Conservation (phyloP, 2,329 filamentous ascomycete species). For the Fusarium virguliforme region DNA sequence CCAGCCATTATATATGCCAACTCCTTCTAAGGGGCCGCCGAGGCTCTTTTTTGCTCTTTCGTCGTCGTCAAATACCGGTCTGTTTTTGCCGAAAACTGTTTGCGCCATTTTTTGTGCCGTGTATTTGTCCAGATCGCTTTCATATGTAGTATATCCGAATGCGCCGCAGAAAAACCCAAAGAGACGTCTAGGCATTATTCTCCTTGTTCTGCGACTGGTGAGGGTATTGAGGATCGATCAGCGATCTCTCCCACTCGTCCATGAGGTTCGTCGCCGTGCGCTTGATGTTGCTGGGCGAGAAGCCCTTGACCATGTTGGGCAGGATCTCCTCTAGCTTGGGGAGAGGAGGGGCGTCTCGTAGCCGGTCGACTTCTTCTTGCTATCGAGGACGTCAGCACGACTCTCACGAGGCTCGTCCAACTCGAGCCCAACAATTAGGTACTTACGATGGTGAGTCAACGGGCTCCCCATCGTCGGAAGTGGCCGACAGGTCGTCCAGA, state of each 20-base stretch:
- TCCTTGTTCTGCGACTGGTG: constrained; percentile 54
- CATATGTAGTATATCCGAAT: constrained; percentile 43
- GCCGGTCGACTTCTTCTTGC: constrained; percentile 55
- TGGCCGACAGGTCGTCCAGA: constrained; percentile 62
- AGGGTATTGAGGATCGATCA: constrained; percentile 52
- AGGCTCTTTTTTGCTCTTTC: constrained; percentile 35
- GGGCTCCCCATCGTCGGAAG: constrained; percentile 66
- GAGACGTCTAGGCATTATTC: constrained; percentile 50
- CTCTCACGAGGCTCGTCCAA: neutral
- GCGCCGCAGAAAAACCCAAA: constrained; percentile 27
- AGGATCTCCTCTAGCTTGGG: constrained; percentile 70
- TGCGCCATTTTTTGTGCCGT: constrained; percentile 34
- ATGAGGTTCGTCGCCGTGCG: constrained; percentile 88
- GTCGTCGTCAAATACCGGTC: constrained; percentile 45
- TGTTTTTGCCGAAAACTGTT: constrained; percentile 43
- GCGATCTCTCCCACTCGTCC: constrained; percentile 87
- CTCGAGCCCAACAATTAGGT: constrained; percentile 19
- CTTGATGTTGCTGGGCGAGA: constrained; percentile 83
- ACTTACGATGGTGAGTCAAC: constrained; percentile 66
- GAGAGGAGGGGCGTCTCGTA: constrained; percentile 56
- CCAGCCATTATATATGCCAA: constrained; percentile 34
- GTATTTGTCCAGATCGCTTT: constrained; percentile 37
- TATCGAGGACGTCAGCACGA: constrained; percentile 41
- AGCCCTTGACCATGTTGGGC: constrained; percentile 80
- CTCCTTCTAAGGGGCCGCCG: constrained; percentile 28